Evolutionary conservation across 768 basidiomycete genomes (phyloP).

Genomic region (Tulasnella sp.): DNA sequence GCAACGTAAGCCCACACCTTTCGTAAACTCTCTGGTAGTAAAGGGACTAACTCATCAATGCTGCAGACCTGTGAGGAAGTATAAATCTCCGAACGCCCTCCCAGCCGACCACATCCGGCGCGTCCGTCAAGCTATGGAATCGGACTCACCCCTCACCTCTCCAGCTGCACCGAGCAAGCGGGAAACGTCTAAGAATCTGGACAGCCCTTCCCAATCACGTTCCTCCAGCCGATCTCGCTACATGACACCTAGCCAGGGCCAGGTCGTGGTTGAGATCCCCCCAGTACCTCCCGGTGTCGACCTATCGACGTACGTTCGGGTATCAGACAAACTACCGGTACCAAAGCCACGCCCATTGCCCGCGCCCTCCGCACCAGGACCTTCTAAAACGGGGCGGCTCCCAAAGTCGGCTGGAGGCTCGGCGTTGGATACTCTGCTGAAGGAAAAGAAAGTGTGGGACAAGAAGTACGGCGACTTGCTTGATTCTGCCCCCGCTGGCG

Average conservation of each 20-base stretch:
- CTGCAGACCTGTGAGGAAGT: neutral
- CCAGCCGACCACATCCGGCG: neutral
- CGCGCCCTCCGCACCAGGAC: neutral
- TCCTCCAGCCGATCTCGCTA: neutral
- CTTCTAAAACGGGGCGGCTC: neutral
- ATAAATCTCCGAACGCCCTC: neutral
- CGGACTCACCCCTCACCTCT: slow-evolving; percentile 11
- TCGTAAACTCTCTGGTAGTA: neutral
- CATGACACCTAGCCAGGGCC: neutral
- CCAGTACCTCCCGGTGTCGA: neutral
- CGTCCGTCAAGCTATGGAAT: neutral
- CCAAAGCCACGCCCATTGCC: neutral
- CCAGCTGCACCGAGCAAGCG: neutral
- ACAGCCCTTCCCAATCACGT: neutral
- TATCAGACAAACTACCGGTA: neutral
- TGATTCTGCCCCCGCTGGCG: neutral
- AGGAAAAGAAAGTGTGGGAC: slow-evolving; percentile 16
- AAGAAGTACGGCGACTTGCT: slow-evolving; percentile 17
- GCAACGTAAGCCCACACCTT: neutral
- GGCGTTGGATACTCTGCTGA: slow-evolving; percentile 11
- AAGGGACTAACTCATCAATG: neutral
- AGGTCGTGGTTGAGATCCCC: neutral
- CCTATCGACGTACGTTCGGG: neutral
- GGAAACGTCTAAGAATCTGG: neutral
- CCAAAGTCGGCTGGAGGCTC: neutral